Evolutionary conservation across 176 grass and related monocot genomes (phyloP), one percentile per base, ranked within the genome.

Genomic region (Aegilops speltoides): DNA sequence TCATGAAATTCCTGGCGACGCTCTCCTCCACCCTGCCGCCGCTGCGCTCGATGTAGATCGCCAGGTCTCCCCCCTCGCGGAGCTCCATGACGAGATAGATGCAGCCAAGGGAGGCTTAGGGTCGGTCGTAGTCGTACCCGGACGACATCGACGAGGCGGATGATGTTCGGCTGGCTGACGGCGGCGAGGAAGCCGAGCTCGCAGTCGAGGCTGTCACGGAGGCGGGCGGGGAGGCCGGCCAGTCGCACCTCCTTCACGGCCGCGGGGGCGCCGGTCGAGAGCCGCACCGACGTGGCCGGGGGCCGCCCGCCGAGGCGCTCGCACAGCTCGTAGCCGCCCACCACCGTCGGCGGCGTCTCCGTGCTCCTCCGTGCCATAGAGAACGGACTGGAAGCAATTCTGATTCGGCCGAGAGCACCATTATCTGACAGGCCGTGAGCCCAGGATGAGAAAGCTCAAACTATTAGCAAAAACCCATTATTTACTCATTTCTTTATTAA

Each of bases 191-290:
- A 89, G 72, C 62, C 72, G 60, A 89, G 50, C 85, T 91, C 93
- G 78, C 89, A 89, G 72, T 91, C 87, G 78, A 94, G 85, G 85
- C 89, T 85, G 64, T 83, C 89, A 59, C 89, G 88, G 68, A 91
- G 78, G 38, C 75, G 76, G 73, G 24, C 57, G 78, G 76, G 75
- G 71, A 94, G 89, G 65, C 78, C 85, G 22, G 78, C 76, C 57
- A 91, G 84, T 0, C 74, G 85, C 73, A 91, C 93, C 78, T 89
- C 87, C 93, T 94, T 94, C 89, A 94, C 72, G 2, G 75, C 87
- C 32, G 89, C 87, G 28, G 85, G 26, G 2, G 25, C 12, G 22
- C 89, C 89, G 3, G 48, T 80, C 50, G 78, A 76, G 1, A 82
- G 78, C 0, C 68, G 57, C 15, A 89, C 69, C 16, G 16, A 10